Evolutionary conservation across 345 rosid species (phyloP).

Genomic region (Garcia nutans): DNA sequence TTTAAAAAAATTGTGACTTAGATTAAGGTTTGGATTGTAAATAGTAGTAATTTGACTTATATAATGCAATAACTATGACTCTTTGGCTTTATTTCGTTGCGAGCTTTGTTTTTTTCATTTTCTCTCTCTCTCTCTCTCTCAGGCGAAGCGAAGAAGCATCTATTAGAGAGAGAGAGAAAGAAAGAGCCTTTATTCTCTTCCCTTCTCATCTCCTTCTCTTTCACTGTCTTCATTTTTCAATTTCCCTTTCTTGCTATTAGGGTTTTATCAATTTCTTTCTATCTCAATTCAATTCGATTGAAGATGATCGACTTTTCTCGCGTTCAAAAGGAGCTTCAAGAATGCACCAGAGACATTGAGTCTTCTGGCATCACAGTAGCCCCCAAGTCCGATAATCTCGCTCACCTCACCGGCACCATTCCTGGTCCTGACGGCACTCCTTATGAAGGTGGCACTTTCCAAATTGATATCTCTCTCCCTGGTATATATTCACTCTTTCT

Average conservation of each 20-base stretch:
- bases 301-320: slow-evolving; percentile 75
- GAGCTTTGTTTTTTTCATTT: background rate
- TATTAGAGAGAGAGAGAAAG: background rate
- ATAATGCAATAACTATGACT: too few relatives aligned
- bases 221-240: background rate
- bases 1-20: too few relatives aligned
- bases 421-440: slow-evolving; percentile 91
- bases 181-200: background rate
- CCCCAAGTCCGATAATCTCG: slow-evolving; percentile 69
- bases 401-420: slow-evolving; percentile 71
- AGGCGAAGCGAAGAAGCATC: slow-evolving; percentile 8
- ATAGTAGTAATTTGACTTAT: too few relatives aligned
- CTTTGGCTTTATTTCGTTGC: background rate
- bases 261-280: background rate
- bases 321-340: slow-evolving; percentile 90
- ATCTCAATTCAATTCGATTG: background rate
- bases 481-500: slow-evolving; percentile 33
- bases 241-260: too few relatives aligned
- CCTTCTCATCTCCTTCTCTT: background rate
- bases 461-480: slow-evolving; percentile 76
- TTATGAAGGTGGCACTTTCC: slow-evolving; percentile 89
- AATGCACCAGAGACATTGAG: slow-evolving; percentile 70
- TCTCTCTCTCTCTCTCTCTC: background rate
- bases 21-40: too few relatives aligned
- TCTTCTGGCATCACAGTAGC: slow-evolving; percentile 72